Percentiles rank a stretch among this genome's conserved stretches.
phyloP scores from a whole-genome alignment of 768 basidiomycete species.

The Cystobasidium onofrii region DNA sequence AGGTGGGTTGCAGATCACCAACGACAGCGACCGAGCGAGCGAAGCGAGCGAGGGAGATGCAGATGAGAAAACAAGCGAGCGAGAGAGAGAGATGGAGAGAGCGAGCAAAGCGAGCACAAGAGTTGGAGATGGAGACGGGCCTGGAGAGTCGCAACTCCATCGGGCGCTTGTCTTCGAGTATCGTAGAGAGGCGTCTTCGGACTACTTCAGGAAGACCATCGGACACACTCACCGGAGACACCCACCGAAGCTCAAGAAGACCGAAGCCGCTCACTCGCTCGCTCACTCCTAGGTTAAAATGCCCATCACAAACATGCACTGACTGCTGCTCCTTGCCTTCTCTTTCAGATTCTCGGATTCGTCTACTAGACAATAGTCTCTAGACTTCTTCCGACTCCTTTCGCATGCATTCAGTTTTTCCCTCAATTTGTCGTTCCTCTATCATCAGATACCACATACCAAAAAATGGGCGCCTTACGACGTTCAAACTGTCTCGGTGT shows the following conservation, averaged over 20 bases:
- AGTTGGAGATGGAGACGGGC: too few species aligned
- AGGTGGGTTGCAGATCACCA: conserved; percentile 53
- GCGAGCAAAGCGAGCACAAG: too few species aligned
- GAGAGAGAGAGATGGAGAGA: too few species aligned
- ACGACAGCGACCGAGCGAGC: too few species aligned
- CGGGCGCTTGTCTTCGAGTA: too few species aligned
- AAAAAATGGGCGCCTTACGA: background rate
- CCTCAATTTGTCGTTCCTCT: background rate
- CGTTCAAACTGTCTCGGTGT: background rate
- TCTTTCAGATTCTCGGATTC: conserved; percentile 31
- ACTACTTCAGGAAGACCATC: too few species aligned
- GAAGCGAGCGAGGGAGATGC: background rate
- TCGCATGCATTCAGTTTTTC: background rate
- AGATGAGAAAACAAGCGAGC: background rate
- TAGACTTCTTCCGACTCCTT: background rate
- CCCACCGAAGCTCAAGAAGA: background rate
- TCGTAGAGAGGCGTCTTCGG: too few species aligned
- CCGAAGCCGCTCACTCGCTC: background rate
- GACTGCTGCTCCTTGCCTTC: background rate
- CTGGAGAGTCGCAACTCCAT: too few species aligned
- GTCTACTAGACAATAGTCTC: conserved; percentile 22
- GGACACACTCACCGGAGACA: too few species aligned
- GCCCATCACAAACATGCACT: too few species aligned
- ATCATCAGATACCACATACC: background rate
- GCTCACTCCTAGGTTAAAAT: background rate